Evolutionary conservation across 441 rosid species (phyloP).

Genomic region (Euphorbia schlechtendalii): DNA sequence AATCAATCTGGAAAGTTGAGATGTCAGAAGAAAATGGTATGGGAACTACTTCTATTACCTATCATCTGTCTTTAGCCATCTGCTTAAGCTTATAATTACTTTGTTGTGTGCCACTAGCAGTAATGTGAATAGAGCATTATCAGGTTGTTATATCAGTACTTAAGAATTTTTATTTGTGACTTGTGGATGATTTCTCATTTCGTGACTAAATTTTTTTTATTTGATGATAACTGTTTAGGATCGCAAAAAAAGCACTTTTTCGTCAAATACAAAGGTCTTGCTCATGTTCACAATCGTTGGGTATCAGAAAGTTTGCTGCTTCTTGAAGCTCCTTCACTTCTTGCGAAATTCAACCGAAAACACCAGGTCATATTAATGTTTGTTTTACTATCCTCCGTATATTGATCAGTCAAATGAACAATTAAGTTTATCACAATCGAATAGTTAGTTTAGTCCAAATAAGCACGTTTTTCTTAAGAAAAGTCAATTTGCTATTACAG

Average conservation of each 20-base stretch:
- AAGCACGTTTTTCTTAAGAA: conserved; percentile 3
- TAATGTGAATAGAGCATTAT: conserved; percentile 8
- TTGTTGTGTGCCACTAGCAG: neutral
- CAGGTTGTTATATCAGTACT: neutral
- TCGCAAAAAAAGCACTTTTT: conserved; percentile 31
- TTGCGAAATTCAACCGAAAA: conserved; percentile 36
- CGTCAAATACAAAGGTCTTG: conserved; percentile 46
- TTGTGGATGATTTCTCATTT: conserved; percentile 3
- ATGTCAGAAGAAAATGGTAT: conserved; percentile 30
- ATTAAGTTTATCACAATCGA: neutral
- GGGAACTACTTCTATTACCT: conserved; percentile 8
- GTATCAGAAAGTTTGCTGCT: conserved; percentile 35
- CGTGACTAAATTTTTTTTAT: conserved; percentile 3
- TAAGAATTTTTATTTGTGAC: neutral
- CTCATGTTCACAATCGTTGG: conserved; percentile 52
- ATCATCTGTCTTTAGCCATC: neutral
- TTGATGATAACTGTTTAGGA: conserved; percentile 23
- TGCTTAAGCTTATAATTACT: neutral
- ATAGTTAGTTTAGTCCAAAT: conserved; percentile 2
- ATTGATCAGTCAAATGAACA: conserved; percentile 2
- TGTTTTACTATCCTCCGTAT: neutral
- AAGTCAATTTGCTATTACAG: conserved; percentile 25
- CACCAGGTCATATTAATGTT: conserved; percentile 30
- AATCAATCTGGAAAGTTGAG: conserved; percentile 41
- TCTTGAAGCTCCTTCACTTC: conserved; percentile 39